Percentiles rank a stretch among this genome's conserved stretches.
These are phyloP conservation scores for Ilyonectria sp. DNA, from an alignment of 2,329 filamentous ascomycete species.

Conservation along the genomic window DNA sequence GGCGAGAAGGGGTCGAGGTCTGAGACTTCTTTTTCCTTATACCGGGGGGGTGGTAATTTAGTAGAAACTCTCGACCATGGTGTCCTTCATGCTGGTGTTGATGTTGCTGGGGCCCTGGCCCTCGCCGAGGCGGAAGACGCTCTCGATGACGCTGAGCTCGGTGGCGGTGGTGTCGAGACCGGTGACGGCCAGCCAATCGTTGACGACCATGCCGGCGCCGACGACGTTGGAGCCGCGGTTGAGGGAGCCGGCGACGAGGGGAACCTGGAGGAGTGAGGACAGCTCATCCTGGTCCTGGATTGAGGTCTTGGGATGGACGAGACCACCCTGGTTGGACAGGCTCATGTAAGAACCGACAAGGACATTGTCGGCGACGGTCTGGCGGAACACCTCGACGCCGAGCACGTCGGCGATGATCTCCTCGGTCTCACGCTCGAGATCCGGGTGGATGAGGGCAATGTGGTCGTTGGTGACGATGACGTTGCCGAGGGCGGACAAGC, in stretches of 20 bases:
- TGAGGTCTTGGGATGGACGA: conserved; percentile 96
- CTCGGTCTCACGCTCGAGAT: conserved; percentile 97
- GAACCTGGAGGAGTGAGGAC: conserved; percentile 92
- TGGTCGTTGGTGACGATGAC: conserved; percentile 98
- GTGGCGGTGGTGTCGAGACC: conserved; percentile 97
- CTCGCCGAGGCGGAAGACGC: conserved; percentile 94
- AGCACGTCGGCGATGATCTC: conserved; percentile 98
- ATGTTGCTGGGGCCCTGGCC: conserved; percentile 84
- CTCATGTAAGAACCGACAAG: conserved; percentile 97
- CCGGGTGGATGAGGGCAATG: conserved; percentile 95
- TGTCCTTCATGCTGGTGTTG: conserved; percentile 92
- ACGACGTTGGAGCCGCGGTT: conserved; percentile 95
- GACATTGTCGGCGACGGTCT: conserved; percentile 97
- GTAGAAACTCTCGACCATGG: conserved; percentile 99
- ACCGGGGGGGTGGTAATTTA: conserved; percentile 60
- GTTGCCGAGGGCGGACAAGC: conserved; percentile 94
- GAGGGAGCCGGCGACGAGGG: conserved; percentile 92
- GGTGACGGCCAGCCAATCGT: conserved; percentile 97
- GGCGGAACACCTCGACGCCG: conserved; percentile 90
- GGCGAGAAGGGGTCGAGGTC: background rate
- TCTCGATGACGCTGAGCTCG: conserved; percentile 96
- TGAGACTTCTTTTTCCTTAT: conserved; percentile 8
- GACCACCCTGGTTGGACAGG: conserved; percentile 93
- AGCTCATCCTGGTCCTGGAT: conserved; percentile 99
- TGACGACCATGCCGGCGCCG: conserved; percentile 74